Percentiles rank a stretch among this genome's conserved stretches.
Conservation (phyloP, 768 basidiomycete species). For the Candolleomyces eurysporus region DNA sequence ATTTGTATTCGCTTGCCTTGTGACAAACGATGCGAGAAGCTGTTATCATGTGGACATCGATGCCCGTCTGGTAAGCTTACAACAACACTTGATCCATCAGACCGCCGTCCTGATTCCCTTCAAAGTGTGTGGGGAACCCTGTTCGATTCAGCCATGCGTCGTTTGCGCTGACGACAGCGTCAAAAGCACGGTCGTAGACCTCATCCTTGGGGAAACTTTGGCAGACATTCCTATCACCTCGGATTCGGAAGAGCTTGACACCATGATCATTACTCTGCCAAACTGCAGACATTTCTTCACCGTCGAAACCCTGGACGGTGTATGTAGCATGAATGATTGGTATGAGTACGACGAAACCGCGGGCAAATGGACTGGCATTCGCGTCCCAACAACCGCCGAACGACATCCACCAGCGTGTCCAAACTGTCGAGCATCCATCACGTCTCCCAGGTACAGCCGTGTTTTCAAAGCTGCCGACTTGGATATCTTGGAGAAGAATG, state of each 20-base stretch:
- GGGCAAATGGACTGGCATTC: constrained; percentile 43
- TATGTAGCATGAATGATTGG: constrained; percentile 47
- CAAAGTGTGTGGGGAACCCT: constrained; percentile 68
- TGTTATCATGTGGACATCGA: constrained; percentile 55
- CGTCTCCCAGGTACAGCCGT: constrained; percentile 58
- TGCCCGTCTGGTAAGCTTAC: constrained; percentile 60
- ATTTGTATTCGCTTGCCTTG: constrained; percentile 67
- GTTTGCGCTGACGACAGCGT: constrained; percentile 40
- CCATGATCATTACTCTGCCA: constrained; percentile 40
- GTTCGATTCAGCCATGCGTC: constrained; percentile 52
- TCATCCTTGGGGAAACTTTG: constrained; percentile 53
- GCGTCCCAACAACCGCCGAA: constrained; percentile 31
- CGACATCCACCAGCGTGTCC: constrained; percentile 54
- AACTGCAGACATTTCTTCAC: constrained; percentile 67
- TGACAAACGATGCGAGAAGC: constrained; percentile 48
- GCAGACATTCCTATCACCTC: constrained; percentile 39
- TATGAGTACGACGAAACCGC: constrained; percentile 37
- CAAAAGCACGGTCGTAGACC: constrained; percentile 50
- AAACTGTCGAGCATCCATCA: constrained; percentile 57
- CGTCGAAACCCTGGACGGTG: constrained; percentile 67
- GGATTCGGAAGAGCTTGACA: constrained; percentile 42
- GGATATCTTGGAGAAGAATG: constrained; percentile 64
- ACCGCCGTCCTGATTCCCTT: background rate
- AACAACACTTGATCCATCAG: background rate
- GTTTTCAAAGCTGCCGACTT: constrained; percentile 60